Percentiles rank a stretch among this genome's conserved stretches.
Evolutionary conservation across 2,329 filamentous ascomycete genomes (phyloP).

Genomic region (Pseudocercospora cruenta): DNA sequence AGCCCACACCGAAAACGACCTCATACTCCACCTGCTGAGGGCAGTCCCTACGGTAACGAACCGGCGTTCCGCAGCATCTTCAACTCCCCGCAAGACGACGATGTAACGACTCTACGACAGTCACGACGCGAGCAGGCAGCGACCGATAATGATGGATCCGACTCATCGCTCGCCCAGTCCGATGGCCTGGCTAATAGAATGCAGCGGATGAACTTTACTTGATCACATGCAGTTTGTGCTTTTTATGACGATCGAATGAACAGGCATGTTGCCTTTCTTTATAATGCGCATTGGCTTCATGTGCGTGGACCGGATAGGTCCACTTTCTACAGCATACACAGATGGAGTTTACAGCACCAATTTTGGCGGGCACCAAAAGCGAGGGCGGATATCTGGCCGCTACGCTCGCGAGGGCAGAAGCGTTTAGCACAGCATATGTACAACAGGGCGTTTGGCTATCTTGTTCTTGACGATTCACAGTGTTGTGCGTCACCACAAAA

Average conservation of each 20-base stretch:
- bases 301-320: background rate
- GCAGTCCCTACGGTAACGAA: slow-evolving; percentile 31
- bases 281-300: slow-evolving; percentile 5
- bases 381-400: slow-evolving; percentile 18
- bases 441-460: slow-evolving; percentile 22
- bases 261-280: background rate
- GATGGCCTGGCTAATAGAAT: slow-evolving; percentile 23
- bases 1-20: slow-evolving; percentile 41
- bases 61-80: slow-evolving; percentile 42
- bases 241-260: background rate
- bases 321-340: slow-evolving; percentile 19
- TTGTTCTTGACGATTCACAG: background rate
- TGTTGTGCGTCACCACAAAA: slow-evolving; percentile 2
- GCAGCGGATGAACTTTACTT: slow-evolving; percentile 24
- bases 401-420: slow-evolving; percentile 18
- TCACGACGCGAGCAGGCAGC: slow-evolving; percentile 31
- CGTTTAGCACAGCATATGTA: slow-evolving; percentile 26
- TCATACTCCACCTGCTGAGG: background rate
- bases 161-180: slow-evolving; percentile 20
- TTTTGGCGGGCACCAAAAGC: slow-evolving; percentile 20
- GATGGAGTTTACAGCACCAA: slow-evolving; percentile 20
- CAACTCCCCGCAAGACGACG: slow-evolving; percentile 32
- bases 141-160: slow-evolving; percentile 35
- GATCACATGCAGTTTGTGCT: background rate
- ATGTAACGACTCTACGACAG: slow-evolving; percentile 25